Evolutionary conservation across 2,329 filamentous ascomycete species (phyloP).

Genomic region (Penicillium frequentans): DNA sequence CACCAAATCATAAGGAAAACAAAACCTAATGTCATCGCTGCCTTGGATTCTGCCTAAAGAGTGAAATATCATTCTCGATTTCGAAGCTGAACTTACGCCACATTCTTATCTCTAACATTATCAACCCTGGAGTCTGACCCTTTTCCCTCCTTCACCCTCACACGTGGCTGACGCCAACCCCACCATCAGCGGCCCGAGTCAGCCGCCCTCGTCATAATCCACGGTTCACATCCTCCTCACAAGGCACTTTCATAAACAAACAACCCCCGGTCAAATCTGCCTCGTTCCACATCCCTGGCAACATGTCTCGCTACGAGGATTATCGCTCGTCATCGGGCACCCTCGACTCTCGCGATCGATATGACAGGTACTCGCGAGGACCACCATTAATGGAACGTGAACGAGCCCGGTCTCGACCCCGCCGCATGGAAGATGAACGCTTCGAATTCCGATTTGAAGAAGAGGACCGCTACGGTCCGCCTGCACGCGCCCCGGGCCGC

Average conservation of each 20-base stretch:
- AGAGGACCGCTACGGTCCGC: slow-evolving; percentile 40
- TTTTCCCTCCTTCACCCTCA: neutral
- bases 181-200: slow-evolving; percentile 33
- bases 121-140: neutral
- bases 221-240: neutral
- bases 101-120: neutral
- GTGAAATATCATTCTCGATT: neutral
- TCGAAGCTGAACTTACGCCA: neutral
- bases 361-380: slow-evolving; percentile 40
- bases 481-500: slow-evolving; percentile 33
- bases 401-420: slow-evolving; percentile 37
- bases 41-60: slow-evolving; percentile 21
- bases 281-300: slow-evolving; percentile 1
- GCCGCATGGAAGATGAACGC: slow-evolving; percentile 22
- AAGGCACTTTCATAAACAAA: slow-evolving; percentile 1
- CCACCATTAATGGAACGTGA: slow-evolving; percentile 38
- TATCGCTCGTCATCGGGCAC: slow-evolving; percentile 36
- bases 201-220: slow-evolving; percentile 30
- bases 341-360: slow-evolving; percentile 42
- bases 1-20: neutral
- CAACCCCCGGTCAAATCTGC: slow-evolving; percentile 4
- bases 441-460: slow-evolving; percentile 7
- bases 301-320: slow-evolving; percentile 41
- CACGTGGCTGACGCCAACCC: slow-evolving; percentile 24
- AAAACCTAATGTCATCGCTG: slow-evolving; percentile 23